Base-by-base conservation (phyloP, 2,329 filamentous ascomycete genomes). In the Alternaria sp. region DNA sequence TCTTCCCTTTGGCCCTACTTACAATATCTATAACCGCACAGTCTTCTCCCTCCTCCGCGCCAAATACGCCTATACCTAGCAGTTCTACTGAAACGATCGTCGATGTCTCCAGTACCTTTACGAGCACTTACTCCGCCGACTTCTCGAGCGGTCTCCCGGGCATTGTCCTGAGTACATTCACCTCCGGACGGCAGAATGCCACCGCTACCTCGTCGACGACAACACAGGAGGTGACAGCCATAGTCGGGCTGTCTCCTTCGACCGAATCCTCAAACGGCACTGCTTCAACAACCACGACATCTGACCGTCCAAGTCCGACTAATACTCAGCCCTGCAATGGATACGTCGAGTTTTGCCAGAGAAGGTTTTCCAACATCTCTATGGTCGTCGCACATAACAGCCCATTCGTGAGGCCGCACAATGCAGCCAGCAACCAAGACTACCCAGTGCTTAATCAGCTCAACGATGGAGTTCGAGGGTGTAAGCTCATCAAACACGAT, bases 311-410 rank as follows among this genome's bases (percentile, higher is more conserved):
- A 36, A 68, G 57, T 17, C 65, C 68, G 7, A 65, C 70, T 11
- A 78, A 79, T 36, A 74, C 67, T 3, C 75, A 70, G 47, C 68
- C 72, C 19, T 80, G 78, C 66, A 80, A 80, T 57, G 73, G 72
- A n/a, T 61, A 78, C 55, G 57, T 66, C n/a, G 78, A 80, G 30
- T 74, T 78, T 40, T 80, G 77, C 63, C 56, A 64, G 19, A 67
- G 77, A 11, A 72, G 66, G n/a, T 74, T 78, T 58, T 76, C 74
- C 25, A 79, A 79, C 51, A 64, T 80, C 8, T 72, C 78, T 3
- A 72, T 77, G 67, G 76, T 80, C 5, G 72, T 77, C 3, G 76
- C 78, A 7, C 78, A 80, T 63, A 80, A 80, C 57, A 79, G 73
- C 28, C 76, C 77, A 0, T 80, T 80, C 28, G 71, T 72, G 5